Evolutionary conservation across 2,329 filamentous ascomycete species (phyloP).

Genomic region (Fusarium verticillioides): DNA sequence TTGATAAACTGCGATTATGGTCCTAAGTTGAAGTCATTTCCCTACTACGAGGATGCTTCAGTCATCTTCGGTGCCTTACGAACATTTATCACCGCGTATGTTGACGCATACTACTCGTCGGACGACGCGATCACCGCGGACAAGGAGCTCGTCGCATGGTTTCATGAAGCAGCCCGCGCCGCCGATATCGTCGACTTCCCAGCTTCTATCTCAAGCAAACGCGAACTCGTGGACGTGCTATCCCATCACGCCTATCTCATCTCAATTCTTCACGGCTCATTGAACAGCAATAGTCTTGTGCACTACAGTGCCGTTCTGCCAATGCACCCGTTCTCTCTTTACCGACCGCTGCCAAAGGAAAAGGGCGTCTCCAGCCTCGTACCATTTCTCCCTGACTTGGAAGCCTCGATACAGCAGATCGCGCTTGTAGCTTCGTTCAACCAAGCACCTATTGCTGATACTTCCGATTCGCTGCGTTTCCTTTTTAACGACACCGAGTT

Average conservation of each 20-base stretch:
- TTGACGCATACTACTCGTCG: not conserved
- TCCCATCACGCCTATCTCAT: not conserved
- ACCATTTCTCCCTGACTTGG: not conserved
- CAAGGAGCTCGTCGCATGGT: not conserved
- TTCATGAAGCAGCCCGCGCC: not conserved
- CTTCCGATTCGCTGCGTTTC: not conserved
- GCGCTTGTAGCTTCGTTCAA: fast-evolving
- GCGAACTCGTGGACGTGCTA: fast-evolving
- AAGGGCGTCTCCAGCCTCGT: not conserved
- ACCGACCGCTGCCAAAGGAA: not conserved
- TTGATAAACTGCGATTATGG: not conserved
- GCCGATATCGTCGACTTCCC: not conserved
- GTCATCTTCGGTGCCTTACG: fast-evolving
- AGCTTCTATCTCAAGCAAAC: fast-evolving
- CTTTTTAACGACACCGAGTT: not conserved
- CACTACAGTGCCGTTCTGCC: not conserved
- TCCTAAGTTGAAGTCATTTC: not conserved
- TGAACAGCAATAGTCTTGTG: not conserved
- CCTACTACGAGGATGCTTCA: not conserved
- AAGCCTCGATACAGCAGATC: not conserved
- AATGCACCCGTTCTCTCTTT: not conserved
- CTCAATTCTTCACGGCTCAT: fast-evolving
- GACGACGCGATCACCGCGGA: not conserved
- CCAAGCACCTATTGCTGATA: not conserved
- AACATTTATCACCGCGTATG: not conserved